Conservation (phyloP, 176 grass and related monocot genomes). For the Panicum miliaceum region DNA sequence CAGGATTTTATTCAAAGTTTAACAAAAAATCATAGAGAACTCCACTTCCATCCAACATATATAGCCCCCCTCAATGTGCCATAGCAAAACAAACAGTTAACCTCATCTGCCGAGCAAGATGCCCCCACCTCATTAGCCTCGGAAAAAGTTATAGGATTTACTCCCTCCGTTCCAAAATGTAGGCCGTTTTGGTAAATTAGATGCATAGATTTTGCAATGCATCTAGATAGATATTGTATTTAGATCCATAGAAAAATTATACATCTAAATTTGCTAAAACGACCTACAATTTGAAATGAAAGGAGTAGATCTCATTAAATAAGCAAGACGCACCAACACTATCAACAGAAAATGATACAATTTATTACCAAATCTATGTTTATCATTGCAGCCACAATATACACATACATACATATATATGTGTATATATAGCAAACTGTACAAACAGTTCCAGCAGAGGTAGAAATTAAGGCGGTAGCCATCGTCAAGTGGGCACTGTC, state of each 20-base stretch:
- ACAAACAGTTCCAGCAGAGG: not conserved
- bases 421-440: not conserved
- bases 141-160: not conserved
- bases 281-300: too few relatives aligned
- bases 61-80: not conserved
- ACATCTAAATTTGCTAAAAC: too few relatives aligned
- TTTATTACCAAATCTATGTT: not conserved
- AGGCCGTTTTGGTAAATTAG: too few relatives aligned
- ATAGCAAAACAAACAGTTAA: not conserved
- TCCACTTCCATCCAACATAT: conserved; percentile 1
- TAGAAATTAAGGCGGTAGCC: conserved; percentile 16
- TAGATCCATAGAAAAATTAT: too few relatives aligned
- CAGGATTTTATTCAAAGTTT: not conserved
- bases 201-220: too few relatives aligned
- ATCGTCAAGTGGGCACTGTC: conserved; percentile 27
- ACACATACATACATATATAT: too few relatives aligned
- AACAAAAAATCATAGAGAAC: not conserved
- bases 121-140: not conserved
- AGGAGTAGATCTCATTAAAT: not conserved
- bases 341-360: not conserved
- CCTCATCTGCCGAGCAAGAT: not conserved
- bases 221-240: too few relatives aligned
- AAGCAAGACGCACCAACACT: not conserved
- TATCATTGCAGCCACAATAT: not conserved
- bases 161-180: too few relatives aligned